Evolutionary conservation across 2,329 filamentous ascomycete genomes (phyloP).

Genomic region (Phaeomoniella chlamydospora): DNA sequence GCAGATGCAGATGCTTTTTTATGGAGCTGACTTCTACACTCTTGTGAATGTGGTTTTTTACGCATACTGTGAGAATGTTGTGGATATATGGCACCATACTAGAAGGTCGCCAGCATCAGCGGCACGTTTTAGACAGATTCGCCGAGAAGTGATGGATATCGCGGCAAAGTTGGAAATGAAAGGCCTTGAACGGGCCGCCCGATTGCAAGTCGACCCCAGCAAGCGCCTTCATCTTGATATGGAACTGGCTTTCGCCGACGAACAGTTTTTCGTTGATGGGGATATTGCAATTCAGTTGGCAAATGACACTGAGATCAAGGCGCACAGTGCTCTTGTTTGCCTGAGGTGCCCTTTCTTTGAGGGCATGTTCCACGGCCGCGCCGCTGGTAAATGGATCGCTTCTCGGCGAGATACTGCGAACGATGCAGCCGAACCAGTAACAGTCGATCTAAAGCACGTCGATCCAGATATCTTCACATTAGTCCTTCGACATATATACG

Average conservation of each 20-base stretch:
- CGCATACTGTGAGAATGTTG: slow-evolving; percentile 61
- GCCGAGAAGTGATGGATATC: slow-evolving; percentile 77
- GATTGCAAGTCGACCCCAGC: slow-evolving; percentile 55
- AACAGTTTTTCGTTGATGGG: slow-evolving; percentile 59
- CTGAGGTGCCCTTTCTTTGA: slow-evolving; percentile 86
- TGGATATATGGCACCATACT: slow-evolving; percentile 79
- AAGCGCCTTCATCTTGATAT: slow-evolving; percentile 56
- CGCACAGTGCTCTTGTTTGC: slow-evolving; percentile 68
- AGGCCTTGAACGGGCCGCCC: slow-evolving; percentile 61
- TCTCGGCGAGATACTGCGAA: slow-evolving; percentile 41
- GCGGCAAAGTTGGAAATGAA: slow-evolving; percentile 56
- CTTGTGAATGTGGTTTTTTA: slow-evolving; percentile 69
- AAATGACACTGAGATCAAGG: slow-evolving; percentile 50
- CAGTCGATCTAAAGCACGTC: slow-evolving; percentile 73
- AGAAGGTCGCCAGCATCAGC: slow-evolving; percentile 50
- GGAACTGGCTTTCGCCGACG: slow-evolving; percentile 51
- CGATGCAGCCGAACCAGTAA: slow-evolving; percentile 37
- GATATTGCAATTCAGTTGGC: slow-evolving; percentile 70
- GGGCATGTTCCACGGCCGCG: slow-evolving; percentile 76
- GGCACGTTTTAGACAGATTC: slow-evolving; percentile 62
- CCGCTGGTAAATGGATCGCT: slow-evolving; percentile 70
- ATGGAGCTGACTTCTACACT: slow-evolving; percentile 60
- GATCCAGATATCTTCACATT: slow-evolving; percentile 58
- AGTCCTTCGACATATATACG: slow-evolving; percentile 70
- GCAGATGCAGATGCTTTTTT: slow-evolving; percentile 48